Evolutionary conservation across 306 rosid genomes (phyloP).

Genomic region (Cucurbita pepo): DNA sequence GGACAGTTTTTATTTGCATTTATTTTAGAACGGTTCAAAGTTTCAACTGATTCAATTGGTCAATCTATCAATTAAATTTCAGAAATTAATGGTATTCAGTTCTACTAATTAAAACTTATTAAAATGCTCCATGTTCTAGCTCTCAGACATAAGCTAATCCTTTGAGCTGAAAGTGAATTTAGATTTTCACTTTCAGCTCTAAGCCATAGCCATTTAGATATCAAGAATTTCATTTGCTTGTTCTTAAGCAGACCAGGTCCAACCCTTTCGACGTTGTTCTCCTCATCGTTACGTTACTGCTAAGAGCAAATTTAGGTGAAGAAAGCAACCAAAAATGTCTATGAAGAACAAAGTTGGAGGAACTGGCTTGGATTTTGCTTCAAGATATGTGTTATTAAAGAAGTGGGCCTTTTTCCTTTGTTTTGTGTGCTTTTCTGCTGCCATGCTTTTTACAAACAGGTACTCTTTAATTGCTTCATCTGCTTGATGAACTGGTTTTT

Average conservation of each 20-base stretch:
- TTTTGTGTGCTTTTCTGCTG: slow-evolving; percentile 71
- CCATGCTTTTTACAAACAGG: slow-evolving; percentile 71
- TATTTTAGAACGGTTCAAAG: background rate
- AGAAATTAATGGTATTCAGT: background rate
- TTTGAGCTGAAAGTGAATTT: slow-evolving; percentile 8
- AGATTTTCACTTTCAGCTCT: slow-evolving; percentile 8
- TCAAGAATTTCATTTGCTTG: background rate
- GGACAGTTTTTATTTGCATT: background rate
- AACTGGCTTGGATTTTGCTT: slow-evolving; percentile 23
- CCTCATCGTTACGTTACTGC: background rate
- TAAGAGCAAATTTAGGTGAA: slow-evolving; percentile 7
- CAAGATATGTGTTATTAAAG: slow-evolving; percentile 35
- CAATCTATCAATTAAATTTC: background rate
- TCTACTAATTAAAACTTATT: background rate
- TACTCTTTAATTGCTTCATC: slow-evolving; percentile 2
- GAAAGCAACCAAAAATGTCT: slow-evolving; percentile 23
- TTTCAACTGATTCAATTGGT: background rate
- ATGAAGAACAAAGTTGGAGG: slow-evolving; percentile 37
- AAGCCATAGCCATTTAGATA: background rate
- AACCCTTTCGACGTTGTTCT: too few relatives aligned
- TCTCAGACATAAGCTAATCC: background rate
- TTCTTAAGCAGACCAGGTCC: background rate
- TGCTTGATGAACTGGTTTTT: background rate
- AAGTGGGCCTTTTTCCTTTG: slow-evolving; percentile 61
- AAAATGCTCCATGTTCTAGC: background rate